Conservation (phyloP, 352 stramenopile genomes). For the Detonula confervacea region DNA sequence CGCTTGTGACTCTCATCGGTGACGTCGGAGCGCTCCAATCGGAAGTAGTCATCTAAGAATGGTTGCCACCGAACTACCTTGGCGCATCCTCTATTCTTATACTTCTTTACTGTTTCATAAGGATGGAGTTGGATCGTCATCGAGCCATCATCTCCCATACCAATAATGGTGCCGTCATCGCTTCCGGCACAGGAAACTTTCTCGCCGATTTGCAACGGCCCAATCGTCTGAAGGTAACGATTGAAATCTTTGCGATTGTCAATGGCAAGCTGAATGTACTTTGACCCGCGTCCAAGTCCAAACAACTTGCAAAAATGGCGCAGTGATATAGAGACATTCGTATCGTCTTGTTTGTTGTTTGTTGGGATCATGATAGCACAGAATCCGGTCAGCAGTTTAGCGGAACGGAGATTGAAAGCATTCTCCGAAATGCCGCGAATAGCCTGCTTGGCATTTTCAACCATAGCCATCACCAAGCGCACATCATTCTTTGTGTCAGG, state of each 20-base stretch:
- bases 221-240: background rate
- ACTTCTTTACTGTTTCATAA: background rate
- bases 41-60: background rate
- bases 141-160: background rate
- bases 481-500: too few species aligned
- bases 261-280: background rate
- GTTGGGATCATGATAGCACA: background rate
- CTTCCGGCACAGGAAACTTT: background rate
- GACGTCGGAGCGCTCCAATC: background rate
- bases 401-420: background rate
- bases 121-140: background rate
- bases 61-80: background rate
- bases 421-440: too few species aligned
- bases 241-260: background rate
- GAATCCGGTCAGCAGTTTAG: background rate
- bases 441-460: too few species aligned
- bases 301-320: background rate
- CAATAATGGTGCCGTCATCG: background rate
- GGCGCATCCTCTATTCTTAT: background rate
- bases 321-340: slow-evolving; percentile 3
- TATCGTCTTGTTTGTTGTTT: background rate
- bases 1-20: background rate
- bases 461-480: too few species aligned
- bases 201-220: background rate
- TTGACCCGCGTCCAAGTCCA: background rate